phyloP scores from a whole-genome alignment of 352 stramenopile genomes.

The Ophiocytium majus region DNA sequence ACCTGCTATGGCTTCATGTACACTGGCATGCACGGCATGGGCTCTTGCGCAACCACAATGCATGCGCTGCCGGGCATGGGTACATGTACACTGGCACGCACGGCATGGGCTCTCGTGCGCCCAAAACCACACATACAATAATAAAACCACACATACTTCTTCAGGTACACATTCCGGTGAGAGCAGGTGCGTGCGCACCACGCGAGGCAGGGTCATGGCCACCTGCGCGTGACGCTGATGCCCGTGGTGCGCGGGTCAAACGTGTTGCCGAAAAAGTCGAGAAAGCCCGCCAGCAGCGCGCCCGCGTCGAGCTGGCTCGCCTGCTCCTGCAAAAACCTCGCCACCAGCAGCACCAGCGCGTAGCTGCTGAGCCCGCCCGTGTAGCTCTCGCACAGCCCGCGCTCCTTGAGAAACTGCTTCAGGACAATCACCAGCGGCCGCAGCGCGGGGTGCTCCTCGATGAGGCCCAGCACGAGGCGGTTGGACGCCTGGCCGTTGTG shows the following conservation, averaged over 20 bases:
- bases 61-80: too few species aligned
- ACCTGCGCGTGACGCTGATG: conserved; percentile 65
- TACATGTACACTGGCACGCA: too few species aligned
- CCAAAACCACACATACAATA: conserved; percentile 18
- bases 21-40: too few species aligned
- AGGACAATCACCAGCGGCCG: conserved; percentile 92
- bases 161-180: too few species aligned
- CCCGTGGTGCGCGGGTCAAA: conserved; percentile 82
- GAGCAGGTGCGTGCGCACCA: too few species aligned
- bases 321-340: conserved; percentile 64
- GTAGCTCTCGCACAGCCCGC: conserved; percentile 87
- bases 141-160: conserved; percentile 29
- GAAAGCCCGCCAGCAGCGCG: conserved; percentile 89
- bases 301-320: conserved; percentile 73
- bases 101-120: too few species aligned
- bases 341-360: conserved; percentile 88
- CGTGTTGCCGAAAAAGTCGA: conserved; percentile 94
- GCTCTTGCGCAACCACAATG: too few species aligned
- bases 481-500: conserved; percentile 93
- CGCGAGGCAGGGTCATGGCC: too few species aligned
- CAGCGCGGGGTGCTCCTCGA: conserved; percentile 87
- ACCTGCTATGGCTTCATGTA: too few species aligned
- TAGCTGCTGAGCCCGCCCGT: conserved; percentile 94
- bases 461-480: conserved; percentile 80
- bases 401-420: conserved; percentile 79